These are phyloP conservation scores for Moricandia moricandioides DNA, from an alignment of 345 rosid genomes.

Conservation along the genomic window DNA sequence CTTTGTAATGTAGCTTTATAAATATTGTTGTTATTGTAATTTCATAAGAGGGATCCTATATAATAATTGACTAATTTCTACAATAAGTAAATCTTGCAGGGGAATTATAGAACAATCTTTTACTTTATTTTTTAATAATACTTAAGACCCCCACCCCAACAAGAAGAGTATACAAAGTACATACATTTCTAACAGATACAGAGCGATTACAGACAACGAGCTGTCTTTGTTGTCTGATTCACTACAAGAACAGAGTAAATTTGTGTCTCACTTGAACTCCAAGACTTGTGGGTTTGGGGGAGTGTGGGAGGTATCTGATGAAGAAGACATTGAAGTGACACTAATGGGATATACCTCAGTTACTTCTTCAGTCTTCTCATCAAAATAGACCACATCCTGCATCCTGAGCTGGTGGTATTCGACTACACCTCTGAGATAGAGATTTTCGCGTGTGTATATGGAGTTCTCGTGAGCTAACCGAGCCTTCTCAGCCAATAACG, in stretches of 20 bases:
- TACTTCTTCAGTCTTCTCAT: slow-evolving; percentile 79
- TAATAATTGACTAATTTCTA: slow-evolving; percentile 21
- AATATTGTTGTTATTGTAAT: slow-evolving; percentile 28
- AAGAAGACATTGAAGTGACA: slow-evolving; percentile 42
- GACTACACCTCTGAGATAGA: slow-evolving; percentile 83
- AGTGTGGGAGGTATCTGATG: slow-evolving; percentile 29
- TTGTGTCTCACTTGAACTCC: slow-evolving; percentile 30
- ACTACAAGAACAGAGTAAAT: neutral
- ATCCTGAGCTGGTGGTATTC: slow-evolving; percentile 94
- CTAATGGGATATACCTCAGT: slow-evolving; percentile 77
- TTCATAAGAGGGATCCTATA: neutral
- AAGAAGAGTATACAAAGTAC: slow-evolving; percentile 19
- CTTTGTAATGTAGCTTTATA: slow-evolving; percentile 26
- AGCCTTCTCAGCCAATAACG: slow-evolving; percentile 87
- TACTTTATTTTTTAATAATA: neutral
- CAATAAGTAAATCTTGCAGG: neutral
- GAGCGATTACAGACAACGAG: slow-evolving; percentile 20
- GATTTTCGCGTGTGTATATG: slow-evolving; percentile 73
- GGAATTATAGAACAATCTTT: neutral
- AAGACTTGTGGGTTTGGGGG: slow-evolving; percentile 19
- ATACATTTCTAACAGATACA: slow-evolving; percentile 35
- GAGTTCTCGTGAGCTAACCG: slow-evolving; percentile 94
- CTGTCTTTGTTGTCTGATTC: slow-evolving; percentile 17
- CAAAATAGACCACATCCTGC: slow-evolving; percentile 92
- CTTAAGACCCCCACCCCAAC: slow-evolving; percentile 4